Evolutionary conservation across 2,329 filamentous ascomycete species (phyloP).

Genomic region (Phyllosticta capitalensis): DNA sequence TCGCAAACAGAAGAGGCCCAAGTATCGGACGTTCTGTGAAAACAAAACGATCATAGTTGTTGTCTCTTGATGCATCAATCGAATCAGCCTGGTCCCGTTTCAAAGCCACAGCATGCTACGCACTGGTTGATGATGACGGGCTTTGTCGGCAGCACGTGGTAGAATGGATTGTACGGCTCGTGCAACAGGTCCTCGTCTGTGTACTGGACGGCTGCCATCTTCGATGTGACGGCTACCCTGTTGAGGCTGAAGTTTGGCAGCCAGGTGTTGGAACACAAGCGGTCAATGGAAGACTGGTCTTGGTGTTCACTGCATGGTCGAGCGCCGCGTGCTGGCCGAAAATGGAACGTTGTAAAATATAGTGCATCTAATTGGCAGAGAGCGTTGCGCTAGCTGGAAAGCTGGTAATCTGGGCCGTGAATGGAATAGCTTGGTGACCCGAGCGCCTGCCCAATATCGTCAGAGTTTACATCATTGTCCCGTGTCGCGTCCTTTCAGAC

Average conservation of each 20-base stretch:
- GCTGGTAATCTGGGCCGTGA: neutral
- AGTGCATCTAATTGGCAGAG: neutral
- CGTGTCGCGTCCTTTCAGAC: neutral
- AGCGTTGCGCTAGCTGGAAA: neutral
- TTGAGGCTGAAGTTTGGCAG: neutral
- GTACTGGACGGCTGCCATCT: neutral
- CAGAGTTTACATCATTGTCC: neutral
- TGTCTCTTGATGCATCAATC: conserved; percentile 24
- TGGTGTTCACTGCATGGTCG: too few species aligned
- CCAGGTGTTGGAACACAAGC: neutral
- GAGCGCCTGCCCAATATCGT: neutral
- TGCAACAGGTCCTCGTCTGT: conserved; percentile 10
- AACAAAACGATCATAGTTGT: conserved; percentile 32
- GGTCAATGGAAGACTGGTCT: too few species aligned
- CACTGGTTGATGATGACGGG: conserved; percentile 39
- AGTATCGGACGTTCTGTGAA: conserved; percentile 56
- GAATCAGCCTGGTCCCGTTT: neutral
- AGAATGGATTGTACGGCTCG: conserved; percentile 41
- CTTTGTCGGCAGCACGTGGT: conserved; percentile 39
- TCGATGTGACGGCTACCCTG: neutral
- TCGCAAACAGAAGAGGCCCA: conserved; percentile 63
- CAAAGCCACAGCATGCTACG: neutral
- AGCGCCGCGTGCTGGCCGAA: neutral
- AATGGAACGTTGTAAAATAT: neutral
- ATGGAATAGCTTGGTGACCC: neutral